Evolutionary conservation across 495 filamentous ascomycete genomes (phyloP).

Genomic region (Tetracladium marchalianum): DNA sequence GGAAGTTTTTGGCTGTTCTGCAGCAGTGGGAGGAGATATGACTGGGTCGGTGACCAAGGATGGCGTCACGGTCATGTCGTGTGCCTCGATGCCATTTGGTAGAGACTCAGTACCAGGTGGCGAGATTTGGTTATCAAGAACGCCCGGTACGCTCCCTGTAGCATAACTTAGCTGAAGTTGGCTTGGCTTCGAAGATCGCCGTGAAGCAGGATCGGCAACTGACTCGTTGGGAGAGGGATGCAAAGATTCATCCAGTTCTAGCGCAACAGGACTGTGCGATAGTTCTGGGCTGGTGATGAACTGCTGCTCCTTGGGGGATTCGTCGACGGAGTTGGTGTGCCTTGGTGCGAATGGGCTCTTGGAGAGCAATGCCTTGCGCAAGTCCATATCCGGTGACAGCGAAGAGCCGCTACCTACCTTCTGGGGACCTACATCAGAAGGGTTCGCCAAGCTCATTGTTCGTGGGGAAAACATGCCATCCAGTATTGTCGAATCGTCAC

Average conservation of each 20-base stretch:
- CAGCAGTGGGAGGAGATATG: constrained; percentile 9
- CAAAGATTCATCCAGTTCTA: neutral
- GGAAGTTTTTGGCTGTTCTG: constrained; percentile 20
- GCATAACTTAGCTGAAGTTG: constrained; percentile 12
- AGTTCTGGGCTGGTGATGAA: constrained; percentile 6
- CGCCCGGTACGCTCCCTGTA: constrained; percentile 8
- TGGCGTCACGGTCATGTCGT: neutral
- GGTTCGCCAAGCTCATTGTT: constrained; percentile 26
- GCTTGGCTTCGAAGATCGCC: constrained; percentile 7
- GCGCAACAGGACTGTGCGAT: neutral
- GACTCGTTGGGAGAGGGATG: constrained; percentile 6
- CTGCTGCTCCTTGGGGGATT: constrained; percentile 2
- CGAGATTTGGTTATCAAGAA: constrained; percentile 3
- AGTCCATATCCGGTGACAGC: constrained; percentile 3
- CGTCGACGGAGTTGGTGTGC: constrained; percentile 7
- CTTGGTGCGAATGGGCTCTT: constrained; percentile 9
- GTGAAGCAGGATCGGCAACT: constrained; percentile 1
- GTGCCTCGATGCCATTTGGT: constrained; percentile 6
- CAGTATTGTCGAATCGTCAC: constrained; percentile 12
- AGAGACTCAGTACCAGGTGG: neutral
- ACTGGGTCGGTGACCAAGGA: constrained; percentile 14
- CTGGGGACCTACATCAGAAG: constrained; percentile 20
- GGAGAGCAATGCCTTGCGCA: constrained; percentile 9
- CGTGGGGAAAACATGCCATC: constrained; percentile 30
- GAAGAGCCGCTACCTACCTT: constrained; percentile 13